Evolutionary conservation across 129 eudicot genomes (phyloP), one percentile per base, ranked within the genome.

Genomic region (Calendula officinalis): DNA sequence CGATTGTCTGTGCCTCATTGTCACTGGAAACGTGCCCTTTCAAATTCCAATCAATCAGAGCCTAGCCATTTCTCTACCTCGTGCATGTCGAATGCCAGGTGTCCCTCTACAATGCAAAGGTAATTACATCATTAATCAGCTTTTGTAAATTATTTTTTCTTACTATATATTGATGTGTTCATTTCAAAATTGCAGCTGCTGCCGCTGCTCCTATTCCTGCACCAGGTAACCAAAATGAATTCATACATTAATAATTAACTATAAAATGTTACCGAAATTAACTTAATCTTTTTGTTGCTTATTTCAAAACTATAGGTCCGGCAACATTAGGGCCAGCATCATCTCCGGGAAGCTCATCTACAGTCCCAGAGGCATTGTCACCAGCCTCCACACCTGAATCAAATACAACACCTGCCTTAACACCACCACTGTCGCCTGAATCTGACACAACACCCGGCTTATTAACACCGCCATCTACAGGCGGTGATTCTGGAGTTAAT

Each of bases 71-170:
- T 78, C 90, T 13, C 84, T 91, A 5, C 98, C 98, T 5, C 84
- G 82, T 1, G 86, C 98, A n/a, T 91, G 98, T 56, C 83, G 76
- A 64, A 85, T 84, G 89, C 82, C 95, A 7, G 82, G 94, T 8
- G 96, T 91, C 1, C 94, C 96, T 59, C 72, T 91, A 8, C 94
- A 87, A 59, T 91, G 98, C 81, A 80, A 82, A 82, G 86, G 98
- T 63, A 38, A 1, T 57, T 59, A 5, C 10, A 14, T 45, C 13
- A n/a, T 9, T 3, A 36, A 16, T 6, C 0, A 1, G 6, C 8
- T 3, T 8, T n/a, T 9, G 15, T 3, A 34, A 14, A 14, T 51
- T 0, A 5, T 48, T 58, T 4, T 62, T 62, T 30, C 32, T 3
- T 42, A 7, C 51, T 56, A 27, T 38, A 9, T 35, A 30, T 11